A percentile compares a stretch with the other conserved stretches of the same genome.
Conservation (phyloP, 2,329 filamentous ascomycete species). For the Apiospora phragmitis region DNA sequence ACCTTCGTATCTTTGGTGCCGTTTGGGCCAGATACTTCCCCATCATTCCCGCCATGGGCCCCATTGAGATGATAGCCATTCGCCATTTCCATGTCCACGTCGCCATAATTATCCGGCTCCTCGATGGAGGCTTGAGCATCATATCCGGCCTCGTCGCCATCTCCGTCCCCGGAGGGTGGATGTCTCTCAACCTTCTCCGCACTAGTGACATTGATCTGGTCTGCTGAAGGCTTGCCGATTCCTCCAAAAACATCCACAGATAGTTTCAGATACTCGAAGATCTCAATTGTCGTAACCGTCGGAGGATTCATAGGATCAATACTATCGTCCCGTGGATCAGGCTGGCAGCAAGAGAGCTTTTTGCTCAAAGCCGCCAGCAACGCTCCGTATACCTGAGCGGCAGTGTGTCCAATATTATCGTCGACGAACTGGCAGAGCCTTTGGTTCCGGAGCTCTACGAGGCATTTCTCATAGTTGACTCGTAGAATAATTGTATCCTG, state of each 20-base stretch:
- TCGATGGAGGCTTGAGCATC: slow-evolving; percentile 28
- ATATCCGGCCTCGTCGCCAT: slow-evolving; percentile 23
- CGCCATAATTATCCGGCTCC: slow-evolving; percentile 35
- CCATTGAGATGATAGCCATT: slow-evolving; percentile 29
- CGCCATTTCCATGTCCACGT: slow-evolving; percentile 10
- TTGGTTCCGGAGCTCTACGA: slow-evolving; percentile 79
- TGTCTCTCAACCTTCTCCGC: slow-evolving; percentile 47
- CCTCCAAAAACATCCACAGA: slow-evolving; percentile 55
- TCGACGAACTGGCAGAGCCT: slow-evolving; percentile 73
- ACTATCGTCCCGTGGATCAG: slow-evolving; percentile 47
- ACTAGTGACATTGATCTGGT: slow-evolving; percentile 43
- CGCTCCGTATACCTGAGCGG: slow-evolving; percentile 75
- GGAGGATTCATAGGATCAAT: slow-evolving; percentile 35
- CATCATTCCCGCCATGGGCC: slow-evolving; percentile 16
- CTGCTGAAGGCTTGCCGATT: slow-evolving; percentile 54
- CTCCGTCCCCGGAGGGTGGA: slow-evolving; percentile 28
- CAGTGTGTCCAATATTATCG: slow-evolving; percentile 69
- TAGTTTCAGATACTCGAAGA: slow-evolving; percentile 55
- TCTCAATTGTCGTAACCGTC: slow-evolving; percentile 53
- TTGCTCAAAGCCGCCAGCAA: slow-evolving; percentile 71
- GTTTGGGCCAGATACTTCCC: slow-evolving; percentile 22
- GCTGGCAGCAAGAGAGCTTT: slow-evolving; percentile 66
- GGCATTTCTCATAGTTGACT: slow-evolving; percentile 82
- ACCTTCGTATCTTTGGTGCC: slow-evolving; percentile 41
- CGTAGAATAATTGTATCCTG: slow-evolving; percentile 73